phyloP scores from a whole-genome alignment of 176 grass and related monocot genomes.

The Lolium rigidum region DNA sequence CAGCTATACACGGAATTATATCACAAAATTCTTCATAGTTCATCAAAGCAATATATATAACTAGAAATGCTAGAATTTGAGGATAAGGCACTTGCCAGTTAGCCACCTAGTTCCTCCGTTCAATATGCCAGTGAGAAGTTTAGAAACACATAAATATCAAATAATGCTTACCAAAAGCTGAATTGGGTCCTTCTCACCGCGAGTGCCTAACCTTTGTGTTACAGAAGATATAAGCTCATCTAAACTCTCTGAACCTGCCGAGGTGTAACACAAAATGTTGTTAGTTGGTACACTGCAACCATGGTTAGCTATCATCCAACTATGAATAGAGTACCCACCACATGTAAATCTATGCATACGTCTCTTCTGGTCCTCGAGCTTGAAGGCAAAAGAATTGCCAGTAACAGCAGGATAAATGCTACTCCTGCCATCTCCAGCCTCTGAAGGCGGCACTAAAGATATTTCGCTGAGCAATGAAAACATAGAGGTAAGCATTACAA shows the following conservation, averaged over 20 bases:
- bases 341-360: constrained; percentile 90
- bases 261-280: constrained; percentile 11
- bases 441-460: constrained; percentile 76
- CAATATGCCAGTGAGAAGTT: neutral
- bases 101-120: neutral
- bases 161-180: constrained; percentile 77
- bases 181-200: constrained; percentile 50
- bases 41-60: neutral
- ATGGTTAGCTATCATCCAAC: constrained; percentile 28
- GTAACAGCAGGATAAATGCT: constrained; percentile 63
- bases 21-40: neutral
- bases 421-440: constrained; percentile 61
- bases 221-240: constrained; percentile 67
- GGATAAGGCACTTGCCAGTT: constrained; percentile 20
- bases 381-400: constrained; percentile 84
- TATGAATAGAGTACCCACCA: constrained; percentile 61
- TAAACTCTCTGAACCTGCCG: constrained; percentile 71
- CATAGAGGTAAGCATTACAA: constrained; percentile 22
- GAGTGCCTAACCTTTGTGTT: constrained; percentile 60
- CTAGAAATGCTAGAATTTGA: neutral
- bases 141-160: constrained; percentile 19
- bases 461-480: constrained; percentile 62
- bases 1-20: neutral
- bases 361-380: constrained; percentile 73
- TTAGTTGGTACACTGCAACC: constrained; percentile 27